phyloP scores from a whole-genome alignment of 2,329 filamentous ascomycete genomes.

The Alternaria incomplexa region DNA sequence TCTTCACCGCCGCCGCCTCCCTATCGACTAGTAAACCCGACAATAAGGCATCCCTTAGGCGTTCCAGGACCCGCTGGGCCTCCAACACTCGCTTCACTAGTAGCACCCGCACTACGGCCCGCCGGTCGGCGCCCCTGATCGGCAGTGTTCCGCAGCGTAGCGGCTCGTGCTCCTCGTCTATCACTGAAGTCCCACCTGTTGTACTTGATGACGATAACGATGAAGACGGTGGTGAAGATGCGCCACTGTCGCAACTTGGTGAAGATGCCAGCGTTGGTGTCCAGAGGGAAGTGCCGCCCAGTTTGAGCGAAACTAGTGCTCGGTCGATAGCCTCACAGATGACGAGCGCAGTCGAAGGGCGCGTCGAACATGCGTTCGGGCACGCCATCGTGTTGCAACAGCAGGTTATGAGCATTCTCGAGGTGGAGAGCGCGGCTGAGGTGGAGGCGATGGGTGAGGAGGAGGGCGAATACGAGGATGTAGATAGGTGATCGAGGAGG shows the following conservation, averaged over 20 bases:
- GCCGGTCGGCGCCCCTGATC: conserved; percentile 5
- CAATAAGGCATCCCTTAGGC: neutral
- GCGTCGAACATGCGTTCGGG: conserved; percentile 1
- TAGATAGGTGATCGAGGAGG: conserved; percentile 6
- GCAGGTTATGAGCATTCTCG: conserved; percentile 1
- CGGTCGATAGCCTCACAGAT: conserved; percentile 7
- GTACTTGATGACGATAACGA: neutral
- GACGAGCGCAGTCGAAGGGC: conserved; percentile 3
- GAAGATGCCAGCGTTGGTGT: neutral
- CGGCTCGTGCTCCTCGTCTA: conserved; percentile 7
- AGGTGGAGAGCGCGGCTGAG: conserved; percentile 1
- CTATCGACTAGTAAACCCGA: neutral
- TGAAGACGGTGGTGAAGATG: neutral
- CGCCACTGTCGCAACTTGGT: neutral
- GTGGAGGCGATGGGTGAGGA: neutral
- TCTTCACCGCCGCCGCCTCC: neutral
- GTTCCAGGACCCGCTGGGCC: conserved; percentile 4
- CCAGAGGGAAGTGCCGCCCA: conserved; percentile 5
- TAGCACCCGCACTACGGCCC: conserved; percentile 3
- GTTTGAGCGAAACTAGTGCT: conserved; percentile 4
- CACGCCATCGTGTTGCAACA: conserved; percentile 1
- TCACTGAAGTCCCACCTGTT: neutral
- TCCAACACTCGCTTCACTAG: conserved; percentile 8
- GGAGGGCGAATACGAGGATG: neutral
- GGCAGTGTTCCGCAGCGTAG: conserved; percentile 5